Base-by-base conservation (phyloP, 2,329 filamentous ascomycete genomes). In the Fusarium metavorans region DNA sequence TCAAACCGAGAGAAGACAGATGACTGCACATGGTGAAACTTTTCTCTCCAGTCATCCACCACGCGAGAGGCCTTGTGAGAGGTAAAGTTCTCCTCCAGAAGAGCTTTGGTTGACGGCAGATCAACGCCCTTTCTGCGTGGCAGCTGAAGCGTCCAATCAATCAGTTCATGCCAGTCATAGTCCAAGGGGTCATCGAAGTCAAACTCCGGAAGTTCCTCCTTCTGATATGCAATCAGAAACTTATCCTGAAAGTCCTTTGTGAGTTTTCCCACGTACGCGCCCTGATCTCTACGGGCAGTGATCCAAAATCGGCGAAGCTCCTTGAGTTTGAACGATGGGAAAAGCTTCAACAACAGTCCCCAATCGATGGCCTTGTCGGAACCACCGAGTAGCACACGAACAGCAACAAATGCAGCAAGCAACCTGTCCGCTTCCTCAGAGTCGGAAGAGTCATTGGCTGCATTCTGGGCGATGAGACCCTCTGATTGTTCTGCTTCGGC, bases 81-180 rank as follows among this genome's bases (percentile, higher is more conserved):
- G 0, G 80, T 77, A 74, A 85, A 89, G 7, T 82, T 77, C 16
- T 84, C 74, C 4, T 87, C 81, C 2, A 93, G 80, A n/a, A 81
- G 80, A 14, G 81, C 76, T 52, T 86, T 84, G 1, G 85, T 85
- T 4, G 80, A 78, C 2, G 90, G 90, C 2, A 92, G 84, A 25
- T 85, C 80, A 37, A 87, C 77, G 0, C 85, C 84, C 64, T 87
- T 83, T 34, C 85, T 82, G 1, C 83, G 83, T 27, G 86, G 82
- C 5, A 89, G 88, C 25, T 87, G 85, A 72, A 90, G 84, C 1
- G 91, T 88, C 94, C 94, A 96, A 39, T 88, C 85, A 56, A 95
- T 88, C 7, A 95, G 81, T 6, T 80, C 82, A 11, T 85, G 82
- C 93, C 94, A 95, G 78, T 95, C 92, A 68, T 94, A 94, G 2